Percentiles rank a stretch among this genome's conserved stretches.
phyloP scores from a whole-genome alignment of 1,139 yeast species.

The Zygoascus hellenicus region DNA sequence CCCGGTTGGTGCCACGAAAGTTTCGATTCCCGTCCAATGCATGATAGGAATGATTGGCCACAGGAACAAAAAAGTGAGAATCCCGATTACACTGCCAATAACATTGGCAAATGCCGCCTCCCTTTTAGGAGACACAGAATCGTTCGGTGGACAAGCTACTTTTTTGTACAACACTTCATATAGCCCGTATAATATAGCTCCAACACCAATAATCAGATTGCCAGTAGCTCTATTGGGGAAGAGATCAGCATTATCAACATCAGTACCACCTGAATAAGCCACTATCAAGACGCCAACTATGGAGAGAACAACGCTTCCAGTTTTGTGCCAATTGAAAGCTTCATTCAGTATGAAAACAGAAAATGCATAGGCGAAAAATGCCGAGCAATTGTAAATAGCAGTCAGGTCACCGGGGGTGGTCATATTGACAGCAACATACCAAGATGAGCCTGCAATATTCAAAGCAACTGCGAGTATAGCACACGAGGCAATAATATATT shows the following conservation, averaged over 20 bases:
- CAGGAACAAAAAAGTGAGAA: conserved; percentile 48
- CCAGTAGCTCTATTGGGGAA: conserved; percentile 67
- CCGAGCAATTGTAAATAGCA: conserved; percentile 85
- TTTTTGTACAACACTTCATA: conserved; percentile 82
- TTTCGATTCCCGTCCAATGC: conserved; percentile 53
- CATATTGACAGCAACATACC: conserved; percentile 80
- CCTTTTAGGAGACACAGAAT: conserved; percentile 46
- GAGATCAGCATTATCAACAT: conserved; percentile 20
- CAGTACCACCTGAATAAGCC: conserved; percentile 49
- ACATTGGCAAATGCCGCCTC: conserved; percentile 56
- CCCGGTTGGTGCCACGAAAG: conserved; percentile 49
- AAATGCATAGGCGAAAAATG: conserved; percentile 81
- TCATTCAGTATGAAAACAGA: conserved; percentile 71
- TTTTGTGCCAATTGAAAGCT: conserved; percentile 57
- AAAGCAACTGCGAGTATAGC: conserved; percentile 50
- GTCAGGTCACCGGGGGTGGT: conserved; percentile 85
- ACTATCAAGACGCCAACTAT: conserved; percentile 71
- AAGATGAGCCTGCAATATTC: conserved; percentile 72
- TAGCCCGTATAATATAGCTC: conserved; percentile 79
- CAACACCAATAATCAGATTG: conserved; percentile 62
- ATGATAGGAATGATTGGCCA: conserved; percentile 46
- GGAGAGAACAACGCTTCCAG: conserved; percentile 65
- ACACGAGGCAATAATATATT: conserved; percentile 43
- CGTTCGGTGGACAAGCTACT: conserved; percentile 64
- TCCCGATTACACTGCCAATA: conserved; percentile 53